phyloP scores from a whole-genome alignment of 148 eudicot genomes.

The Rhododendron ferrugineum region DNA sequence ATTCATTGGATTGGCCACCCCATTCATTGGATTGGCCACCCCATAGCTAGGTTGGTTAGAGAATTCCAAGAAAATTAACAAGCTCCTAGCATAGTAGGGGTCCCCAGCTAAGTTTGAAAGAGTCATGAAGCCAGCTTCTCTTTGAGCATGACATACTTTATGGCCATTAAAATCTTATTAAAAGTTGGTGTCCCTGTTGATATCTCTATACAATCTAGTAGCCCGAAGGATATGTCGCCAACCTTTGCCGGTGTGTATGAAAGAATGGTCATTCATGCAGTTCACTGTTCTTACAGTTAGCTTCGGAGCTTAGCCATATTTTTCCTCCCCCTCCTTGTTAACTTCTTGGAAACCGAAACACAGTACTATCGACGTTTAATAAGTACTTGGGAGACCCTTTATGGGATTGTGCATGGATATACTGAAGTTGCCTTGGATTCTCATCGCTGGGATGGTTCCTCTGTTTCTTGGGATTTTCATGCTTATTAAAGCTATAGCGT shows the following conservation, averaged over 20 bases:
- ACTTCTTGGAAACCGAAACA: background rate
- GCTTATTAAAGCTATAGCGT: slow-evolving; percentile 71
- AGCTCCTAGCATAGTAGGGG: background rate
- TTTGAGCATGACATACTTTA: background rate
- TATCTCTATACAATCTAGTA: background rate
- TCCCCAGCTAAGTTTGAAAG: background rate
- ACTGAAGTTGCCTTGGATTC: background rate
- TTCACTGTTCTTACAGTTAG: background rate
- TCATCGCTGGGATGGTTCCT: background rate
- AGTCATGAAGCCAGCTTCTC: background rate
- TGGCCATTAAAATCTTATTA: background rate
- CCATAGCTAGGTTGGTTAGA: background rate
- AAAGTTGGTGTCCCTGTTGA: background rate
- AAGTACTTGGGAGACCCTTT: background rate
- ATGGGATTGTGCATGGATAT: background rate
- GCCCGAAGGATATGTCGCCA: background rate
- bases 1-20: background rate
- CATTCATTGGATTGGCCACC: background rate
- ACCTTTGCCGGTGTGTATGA: background rate
- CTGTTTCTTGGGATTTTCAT: slow-evolving; percentile 54
- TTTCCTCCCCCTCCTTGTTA: background rate
- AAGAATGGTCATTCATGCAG: background rate
- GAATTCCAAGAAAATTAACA: background rate
- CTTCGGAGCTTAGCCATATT: background rate
- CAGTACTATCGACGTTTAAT: background rate